Evolutionary conservation across 257 asterid genomes (phyloP), one percentile per base, ranked within the genome.

Genomic region (Orobanche coerulescens): DNA sequence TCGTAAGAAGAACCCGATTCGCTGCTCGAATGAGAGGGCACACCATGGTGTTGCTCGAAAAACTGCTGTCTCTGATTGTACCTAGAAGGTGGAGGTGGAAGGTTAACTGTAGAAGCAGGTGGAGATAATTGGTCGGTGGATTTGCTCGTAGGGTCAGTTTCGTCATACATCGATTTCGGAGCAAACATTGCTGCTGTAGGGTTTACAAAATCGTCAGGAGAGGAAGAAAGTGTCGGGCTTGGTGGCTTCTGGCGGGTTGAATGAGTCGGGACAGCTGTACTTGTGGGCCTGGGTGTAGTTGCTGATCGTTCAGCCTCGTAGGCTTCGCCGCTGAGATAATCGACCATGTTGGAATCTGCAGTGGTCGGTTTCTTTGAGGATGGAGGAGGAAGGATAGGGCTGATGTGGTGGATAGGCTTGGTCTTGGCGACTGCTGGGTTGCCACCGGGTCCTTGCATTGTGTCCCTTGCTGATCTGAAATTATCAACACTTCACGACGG

Each of bases 301-400:
- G 75, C 61, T 67, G 95, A 60, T 54, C 77, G 76, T 63, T 79
- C 76, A 7, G 84, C 63, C 69, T 81, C 86, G 31, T 84, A 86
- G 28, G 53, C 10, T 51, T 88, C 98, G 4, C 98, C 98, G 69
- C 98, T 88, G 64, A 92, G 90, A 72, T 81, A 88, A 79, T 92
- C 98, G 37, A 81, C 75, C 73, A 20, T 53, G 66, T 73, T 71
- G 14, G 84, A 69, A 26, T 86, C 88, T 0, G 88, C 23, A 64
- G 72, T 56, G 34, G 67, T 40, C 22, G 88, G 85, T n/a, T 74
- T 82, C 62, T 65, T 75, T 5, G 88, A 79, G 42, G 90, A 64
- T 1, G 96, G 98, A 26, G 96, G 96, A 66, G 91, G 87, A 68
- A 82, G 90, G 72, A 76, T 33, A 0, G 90, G 82, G 65, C 71